Percentiles rank a stretch among this genome's conserved stretches.
phyloP scores from a whole-genome alignment of 2,329 filamentous ascomycete genomes.

The Ophiostoma quercus region DNA sequence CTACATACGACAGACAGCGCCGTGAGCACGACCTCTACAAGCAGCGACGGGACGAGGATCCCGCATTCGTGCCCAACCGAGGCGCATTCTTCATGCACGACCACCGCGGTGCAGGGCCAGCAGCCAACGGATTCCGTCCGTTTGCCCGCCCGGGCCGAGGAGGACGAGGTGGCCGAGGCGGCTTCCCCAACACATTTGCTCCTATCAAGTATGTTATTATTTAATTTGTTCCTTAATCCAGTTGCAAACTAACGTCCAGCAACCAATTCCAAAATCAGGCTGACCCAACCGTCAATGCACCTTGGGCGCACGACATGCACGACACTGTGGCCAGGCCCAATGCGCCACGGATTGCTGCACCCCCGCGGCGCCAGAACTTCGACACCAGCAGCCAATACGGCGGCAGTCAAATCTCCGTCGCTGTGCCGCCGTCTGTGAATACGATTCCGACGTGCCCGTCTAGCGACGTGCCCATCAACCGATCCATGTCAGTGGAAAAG shows the following conservation, averaged over 20 bases:
- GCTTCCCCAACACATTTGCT: conserved; percentile 52
- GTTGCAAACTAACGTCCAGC: conserved; percentile 14
- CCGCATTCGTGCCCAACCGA: conserved; percentile 87
- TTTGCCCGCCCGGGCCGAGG: conserved; percentile 60
- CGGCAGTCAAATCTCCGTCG: conserved; percentile 35
- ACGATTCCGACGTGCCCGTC: conserved; percentile 53
- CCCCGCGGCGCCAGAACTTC: conserved; percentile 15
- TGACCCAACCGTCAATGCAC: conserved; percentile 63
- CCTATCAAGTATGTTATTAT: conserved; percentile 51
- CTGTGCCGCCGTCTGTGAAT: conserved; percentile 32
- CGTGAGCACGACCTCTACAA: conserved; percentile 88
- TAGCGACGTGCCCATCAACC: conserved; percentile 62
- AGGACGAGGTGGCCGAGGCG: conserved; percentile 53
- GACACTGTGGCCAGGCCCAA: conserved; percentile 55
- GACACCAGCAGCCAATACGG: conserved; percentile 28
- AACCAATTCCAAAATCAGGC: conserved; percentile 35
- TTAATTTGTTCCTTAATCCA: background rate
- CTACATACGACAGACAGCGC: conserved; percentile 63
- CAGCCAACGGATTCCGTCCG: conserved; percentile 70
- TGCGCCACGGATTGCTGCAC: conserved; percentile 29
- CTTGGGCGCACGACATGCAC: conserved; percentile 94
- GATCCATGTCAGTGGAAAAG: conserved; percentile 76
- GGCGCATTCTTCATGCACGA: conserved; percentile 98
- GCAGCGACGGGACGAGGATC: conserved; percentile 80
- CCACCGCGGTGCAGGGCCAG: conserved; percentile 71